Conservation (phyloP, 129 eudicot genomes). For the Pulicaria dysenterica region DNA sequence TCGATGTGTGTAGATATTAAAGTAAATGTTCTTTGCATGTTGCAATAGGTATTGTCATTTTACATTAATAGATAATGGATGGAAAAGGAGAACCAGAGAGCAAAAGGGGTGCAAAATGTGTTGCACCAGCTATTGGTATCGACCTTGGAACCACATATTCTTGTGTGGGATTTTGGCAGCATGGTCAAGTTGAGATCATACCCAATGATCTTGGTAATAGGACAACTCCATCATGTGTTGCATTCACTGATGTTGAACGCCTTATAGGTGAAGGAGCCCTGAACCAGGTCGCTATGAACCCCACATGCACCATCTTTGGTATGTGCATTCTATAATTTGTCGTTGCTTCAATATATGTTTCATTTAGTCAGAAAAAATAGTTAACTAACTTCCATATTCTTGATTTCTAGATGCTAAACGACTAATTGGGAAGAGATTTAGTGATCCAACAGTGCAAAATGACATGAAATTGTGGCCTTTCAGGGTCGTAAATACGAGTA, state of each 20-base stretch:
- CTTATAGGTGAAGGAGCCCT: constrained; percentile 28
- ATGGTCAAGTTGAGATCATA: constrained; percentile 23
- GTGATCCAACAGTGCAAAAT: constrained; percentile 5
- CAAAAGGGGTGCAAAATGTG: neutral
- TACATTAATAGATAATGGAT: too few species aligned
- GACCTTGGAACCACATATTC: constrained; percentile 20
- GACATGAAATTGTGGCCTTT: constrained; percentile 23
- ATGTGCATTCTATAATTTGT: neutral
- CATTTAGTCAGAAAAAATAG: neutral
- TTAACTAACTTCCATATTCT: neutral
- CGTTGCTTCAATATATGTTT: neutral
- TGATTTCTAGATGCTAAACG: constrained; percentile 13
- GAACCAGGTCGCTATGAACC: neutral
- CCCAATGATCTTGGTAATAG: constrained; percentile 11
- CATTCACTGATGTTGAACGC: constrained; percentile 14
- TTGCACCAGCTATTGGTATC: constrained; percentile 26
- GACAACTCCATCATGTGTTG: constrained; percentile 29
- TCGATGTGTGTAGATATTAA: too few species aligned
- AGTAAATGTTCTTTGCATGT: too few species aligned
- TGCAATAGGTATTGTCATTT: too few species aligned
- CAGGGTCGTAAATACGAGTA: neutral
- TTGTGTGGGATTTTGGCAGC: constrained; percentile 35
- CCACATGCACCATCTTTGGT: constrained; percentile 18
- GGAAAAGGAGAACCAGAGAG: neutral
- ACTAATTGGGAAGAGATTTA: constrained; percentile 19